A percentile compares a stretch with the other conserved stretches of the same genome.
Conservation (phyloP, 1,284 basidiomycete genomes). For the Coniferiporia sulphurascens region DNA sequence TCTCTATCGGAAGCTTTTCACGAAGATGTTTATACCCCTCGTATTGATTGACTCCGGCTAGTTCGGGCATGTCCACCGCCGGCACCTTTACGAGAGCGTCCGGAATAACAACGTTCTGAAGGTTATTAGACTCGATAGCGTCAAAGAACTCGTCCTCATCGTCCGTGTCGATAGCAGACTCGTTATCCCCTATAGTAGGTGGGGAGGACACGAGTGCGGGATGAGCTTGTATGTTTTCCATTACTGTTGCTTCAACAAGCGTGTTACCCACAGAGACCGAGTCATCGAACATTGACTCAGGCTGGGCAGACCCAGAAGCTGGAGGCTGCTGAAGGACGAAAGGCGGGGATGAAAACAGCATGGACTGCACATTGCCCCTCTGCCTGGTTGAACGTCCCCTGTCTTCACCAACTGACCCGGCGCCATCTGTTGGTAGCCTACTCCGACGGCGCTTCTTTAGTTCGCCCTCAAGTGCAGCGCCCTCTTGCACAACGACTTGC, state of each 20-base stretch:
- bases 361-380: slow-evolving; percentile 1
- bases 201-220: slow-evolving; percentile 9
- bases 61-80: slow-evolving; percentile 24
- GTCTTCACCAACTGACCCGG: background rate
- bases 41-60: slow-evolving; percentile 50
- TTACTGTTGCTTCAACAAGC: background rate
- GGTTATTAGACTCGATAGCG: slow-evolving; percentile 80
- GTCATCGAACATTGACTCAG: background rate
- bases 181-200: slow-evolving; percentile 30
- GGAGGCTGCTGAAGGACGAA: slow-evolving; percentile 11
- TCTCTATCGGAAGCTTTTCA: slow-evolving; percentile 60
- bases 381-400: slow-evolving; percentile 6
- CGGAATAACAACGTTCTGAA: slow-evolving; percentile 72
- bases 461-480: slow-evolving; percentile 81
- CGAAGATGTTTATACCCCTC: slow-evolving; percentile 69
- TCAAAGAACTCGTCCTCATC: slow-evolving; percentile 98
- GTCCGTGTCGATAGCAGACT: slow-evolving; percentile 61
- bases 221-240: slow-evolving; percentile 22
- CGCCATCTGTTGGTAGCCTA: slow-evolving; percentile 29
- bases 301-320: background rate
- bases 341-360: background rate
- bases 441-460: slow-evolving; percentile 60
- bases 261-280: background rate
- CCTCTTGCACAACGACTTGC: slow-evolving; percentile 80
- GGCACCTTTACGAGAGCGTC: slow-evolving; percentile 46